Base-by-base conservation (phyloP, 176 grass and related monocot genomes). In the Lolium multiflorum region DNA sequence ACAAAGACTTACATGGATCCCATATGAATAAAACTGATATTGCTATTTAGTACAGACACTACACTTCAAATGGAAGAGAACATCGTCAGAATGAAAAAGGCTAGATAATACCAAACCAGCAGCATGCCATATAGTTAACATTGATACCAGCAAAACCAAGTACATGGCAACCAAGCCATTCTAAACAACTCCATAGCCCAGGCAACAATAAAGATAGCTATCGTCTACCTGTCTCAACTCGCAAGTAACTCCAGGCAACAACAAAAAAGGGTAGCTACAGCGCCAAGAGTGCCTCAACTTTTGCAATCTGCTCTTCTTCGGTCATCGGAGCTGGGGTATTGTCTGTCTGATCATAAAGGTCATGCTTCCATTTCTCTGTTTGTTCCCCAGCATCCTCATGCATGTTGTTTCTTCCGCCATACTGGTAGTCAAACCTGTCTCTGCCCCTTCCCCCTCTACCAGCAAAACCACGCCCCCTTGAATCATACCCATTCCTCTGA, bases 301-400 rank as follows among this genome's bases (percentile, higher is more conserved):
- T 96, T 8, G 94, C 93, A 85, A 99, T 89, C 84, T 96, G 94
- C 38, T 99, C 97, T 88, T 99, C 94, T 85, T 96, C 92, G 4
- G 91, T 99, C 88, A 89, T 87, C 11, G 87, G 92, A 78, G 89
- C 81, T 20, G 91, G 89, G 71, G 87, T 90, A 83, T 85, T 90
- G 63, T 91, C 96, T 7, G 87, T 84, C 83, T 99, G 88, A 67
- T 99, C 92, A 83, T 91, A 99, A 64, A 92, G 90, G 82, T 99
- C 97, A 90, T 96, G 97, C 87, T 93, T 96, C 94, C 97, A 99
- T 89, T 89, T 99, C 56, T 99, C 89, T 68, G 38, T 88, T 74
- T 92, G 82, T 79, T 74, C 74, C 80, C 81, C 90, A 58, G 68
- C 74, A 31, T 46, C 65, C 35, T 86, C 88, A n/a, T 90, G 74